Evolutionary conservation across 1,284 basidiomycete genomes (phyloP), one percentile per base, ranked within the genome.

Genomic region (Ganoderma lingzhi): DNA sequence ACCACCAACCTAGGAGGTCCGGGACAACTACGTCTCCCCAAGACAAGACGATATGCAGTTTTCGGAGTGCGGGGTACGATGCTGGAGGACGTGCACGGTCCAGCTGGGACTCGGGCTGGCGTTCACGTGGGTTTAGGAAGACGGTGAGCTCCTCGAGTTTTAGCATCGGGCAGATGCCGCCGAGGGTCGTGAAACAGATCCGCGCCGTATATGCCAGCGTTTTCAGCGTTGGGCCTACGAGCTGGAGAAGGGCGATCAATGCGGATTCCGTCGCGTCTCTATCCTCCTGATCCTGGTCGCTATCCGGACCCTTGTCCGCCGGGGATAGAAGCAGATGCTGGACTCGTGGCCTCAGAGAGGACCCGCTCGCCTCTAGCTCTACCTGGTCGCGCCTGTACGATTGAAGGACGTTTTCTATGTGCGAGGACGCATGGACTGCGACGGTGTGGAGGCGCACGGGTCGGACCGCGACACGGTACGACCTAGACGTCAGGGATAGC

Each of bases 381-480:
- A 4, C 55, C 12, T 35, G 17, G 55, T 56, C 32, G 32, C 14
- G 55, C 4, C 32, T 35, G 55, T 56, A 56, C 30, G 32, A 56
- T 56, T 17, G 32, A 17, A 30, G 17, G 32, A 35, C 30, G 32
- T 30, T 30, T 35, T 35, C 32, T 10, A 35, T 35, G 30, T 56
- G 51, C 35, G 35, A 28, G 48, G 23, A 51, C 1, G 48, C 48
- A 3, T 23, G 48, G 23, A 71, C 17, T 6, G 62, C 30, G 44
- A 63, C 45, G 44, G 70, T 67, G 42, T 67, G 55, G 51, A 65
- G 64, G 17, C 65, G 65, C 8, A 55, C 28, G 2, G 53, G 64
- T 28, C 39, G 51, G 8, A 39, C 64, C 23, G n/a, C 35, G n/a
- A 19, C 44, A 15, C 56, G 64, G 44, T 45, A 65, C 6, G 56